Evolutionary conservation across 495 filamentous ascomycete species (phyloP), one percentile per base, ranked within the genome.

Genomic region (Trypethelium eluteriae): DNA sequence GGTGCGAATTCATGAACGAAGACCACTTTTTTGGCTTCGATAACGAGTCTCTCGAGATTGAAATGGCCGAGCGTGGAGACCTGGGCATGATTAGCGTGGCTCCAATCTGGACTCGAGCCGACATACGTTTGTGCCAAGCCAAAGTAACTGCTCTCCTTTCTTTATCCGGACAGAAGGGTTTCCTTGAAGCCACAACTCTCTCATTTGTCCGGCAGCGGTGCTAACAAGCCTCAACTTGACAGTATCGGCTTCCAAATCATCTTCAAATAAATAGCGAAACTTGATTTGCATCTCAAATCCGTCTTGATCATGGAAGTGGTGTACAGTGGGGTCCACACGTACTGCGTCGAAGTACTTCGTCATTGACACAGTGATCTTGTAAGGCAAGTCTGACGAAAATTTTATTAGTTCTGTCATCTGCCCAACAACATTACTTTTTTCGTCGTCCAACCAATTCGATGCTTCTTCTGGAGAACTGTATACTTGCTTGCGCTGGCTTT

Each of bases 1-100:
- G 59, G 38, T 57, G 59, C 64, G 75, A 71, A 78, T 47, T 89
- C 86, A 67, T 87, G 83, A 53, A 83, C 74, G 62, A 98, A 86
- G 59, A 82, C 69, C 11, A 98, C 79, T 63, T 93, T 96, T 41
- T 81, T 82, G 41, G 84, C 79, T 46, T 82, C 77, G 57, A 98
- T 72, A 41, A 86, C 80, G 47, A 98, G 78, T 63, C 86, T 85
- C 67, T 92, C 89, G 47, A 92, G 83, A 63, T 86, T 81, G 69
- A 91, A 97, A 64, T 82, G 83, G 7, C 92, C 94, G 63, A 87
- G 85, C 11, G 90, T 84, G 39, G 87, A 86, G 49, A 79, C 79
- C 83, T 88, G 49, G 39, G 44, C 0, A 56, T 0, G 34, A n/a
- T 50, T 38, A 65, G 32, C 32, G 12, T 38, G 11, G 39, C 3